Conservation (phyloP, 106 monocot species). For the Acorus gramineus region DNA sequence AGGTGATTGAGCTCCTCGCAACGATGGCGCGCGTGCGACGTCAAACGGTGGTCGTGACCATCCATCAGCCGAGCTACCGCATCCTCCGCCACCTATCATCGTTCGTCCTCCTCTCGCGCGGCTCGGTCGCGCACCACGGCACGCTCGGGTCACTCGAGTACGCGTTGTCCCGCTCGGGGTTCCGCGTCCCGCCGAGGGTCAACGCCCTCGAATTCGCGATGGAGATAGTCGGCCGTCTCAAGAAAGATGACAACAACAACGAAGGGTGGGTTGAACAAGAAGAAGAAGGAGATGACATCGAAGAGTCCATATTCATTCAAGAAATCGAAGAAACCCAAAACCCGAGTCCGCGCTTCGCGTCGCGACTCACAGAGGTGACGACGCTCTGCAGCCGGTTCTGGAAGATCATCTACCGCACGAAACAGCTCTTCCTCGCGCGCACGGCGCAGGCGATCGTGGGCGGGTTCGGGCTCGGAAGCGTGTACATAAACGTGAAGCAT, state of each 20-base stretch:
- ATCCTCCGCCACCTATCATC: conserved; percentile 60
- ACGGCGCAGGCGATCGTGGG: conserved; percentile 75
- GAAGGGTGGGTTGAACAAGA: background rate
- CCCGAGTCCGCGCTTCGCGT: conserved; percentile 7
- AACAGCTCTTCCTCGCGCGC: conserved; percentile 63
- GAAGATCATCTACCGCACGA: conserved; percentile 77
- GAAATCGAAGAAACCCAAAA: background rate
- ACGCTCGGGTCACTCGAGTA: conserved; percentile 50
- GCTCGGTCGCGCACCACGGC: conserved; percentile 56
- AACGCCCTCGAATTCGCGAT: conserved; percentile 76
- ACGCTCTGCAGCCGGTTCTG: conserved; percentile 56
- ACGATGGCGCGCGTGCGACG: conserved; percentile 46
- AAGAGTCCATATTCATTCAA: background rate
- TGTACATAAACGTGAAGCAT: conserved; percentile 37
- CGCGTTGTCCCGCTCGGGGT: conserved; percentile 31
- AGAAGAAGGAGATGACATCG: background rate
- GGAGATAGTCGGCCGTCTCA: conserved; percentile 53
- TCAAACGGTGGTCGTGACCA: conserved; percentile 68
- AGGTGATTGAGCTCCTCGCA: conserved; percentile 48
- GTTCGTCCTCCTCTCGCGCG: conserved; percentile 59
- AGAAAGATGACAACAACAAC: conserved; percentile 14
- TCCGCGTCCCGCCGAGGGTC: conserved; percentile 39
- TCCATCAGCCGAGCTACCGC: conserved; percentile 92
- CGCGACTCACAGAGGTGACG: conserved; percentile 36
- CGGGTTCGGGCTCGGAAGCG: conserved; percentile 74